These are phyloP conservation scores for Hymenochaete sp. DNA, from an alignment of 1,284 basidiomycete genomes.

Conservation along the genomic window DNA sequence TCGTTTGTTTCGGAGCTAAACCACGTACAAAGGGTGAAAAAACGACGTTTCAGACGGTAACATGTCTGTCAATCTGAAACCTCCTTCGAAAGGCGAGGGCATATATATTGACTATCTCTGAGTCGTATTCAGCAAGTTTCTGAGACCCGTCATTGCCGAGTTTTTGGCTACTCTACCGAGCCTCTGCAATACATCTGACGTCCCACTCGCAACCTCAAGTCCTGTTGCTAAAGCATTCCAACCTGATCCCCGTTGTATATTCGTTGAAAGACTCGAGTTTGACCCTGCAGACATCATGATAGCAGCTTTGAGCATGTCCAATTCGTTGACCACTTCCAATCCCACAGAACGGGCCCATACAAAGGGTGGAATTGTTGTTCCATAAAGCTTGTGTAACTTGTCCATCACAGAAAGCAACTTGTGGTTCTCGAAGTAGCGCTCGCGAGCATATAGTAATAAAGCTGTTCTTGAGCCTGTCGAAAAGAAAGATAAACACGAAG, in stretches of 20 bases:
- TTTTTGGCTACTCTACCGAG: conserved; percentile 23
- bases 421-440: conserved; percentile 82
- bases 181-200: conserved; percentile 24
- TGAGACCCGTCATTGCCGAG: conserved; percentile 9
- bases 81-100: no score
- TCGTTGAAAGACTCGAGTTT: conserved; percentile 11
- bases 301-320: conserved; percentile 72
- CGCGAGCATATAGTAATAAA: conserved; percentile 67
- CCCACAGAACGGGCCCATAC: conserved; percentile 85
- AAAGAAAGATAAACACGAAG: neutral
- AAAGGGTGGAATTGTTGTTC: conserved; percentile 52
- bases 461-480: conserved; percentile 60
- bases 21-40: no score
- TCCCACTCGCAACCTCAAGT: conserved; percentile 28
- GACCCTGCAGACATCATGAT: conserved; percentile 79
- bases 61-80: no score
- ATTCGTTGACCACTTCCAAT: conserved; percentile 85
- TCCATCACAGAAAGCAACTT: conserved; percentile 76
- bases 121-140: conserved; percentile 1
- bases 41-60: no score
- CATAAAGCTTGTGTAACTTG: conserved; percentile 82
- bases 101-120: no score
- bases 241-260: conserved; percentile 15
- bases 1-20: no score
- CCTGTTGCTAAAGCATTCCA: conserved; percentile 31